Percentiles rank a stretch among this genome's conserved stretches.
These are phyloP conservation scores for Phaeosphaeria sp. DNA, from an alignment of 2,329 filamentous ascomycete genomes.

Conservation along the genomic window DNA sequence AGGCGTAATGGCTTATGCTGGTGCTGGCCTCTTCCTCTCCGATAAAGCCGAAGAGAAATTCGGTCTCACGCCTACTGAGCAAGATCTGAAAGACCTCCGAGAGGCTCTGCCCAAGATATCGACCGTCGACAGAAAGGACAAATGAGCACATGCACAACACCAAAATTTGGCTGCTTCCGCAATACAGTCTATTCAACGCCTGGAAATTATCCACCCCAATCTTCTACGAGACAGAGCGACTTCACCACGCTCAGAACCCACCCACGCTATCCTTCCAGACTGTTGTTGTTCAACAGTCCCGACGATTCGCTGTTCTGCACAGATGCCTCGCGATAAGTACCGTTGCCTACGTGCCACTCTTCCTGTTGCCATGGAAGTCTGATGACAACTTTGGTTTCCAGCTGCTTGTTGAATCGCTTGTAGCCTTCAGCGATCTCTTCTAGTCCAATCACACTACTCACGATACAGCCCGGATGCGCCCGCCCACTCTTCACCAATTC, in stretches of 20 bases:
- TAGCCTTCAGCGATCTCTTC: conserved; percentile 12
- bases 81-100: conserved; percentile 73
- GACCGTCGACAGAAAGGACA: conserved; percentile 28
- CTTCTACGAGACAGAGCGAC: not conserved
- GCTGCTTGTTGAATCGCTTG: conserved; percentile 13
- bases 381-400: conserved; percentile 31
- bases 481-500: not conserved
- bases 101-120: conserved; percentile 67
- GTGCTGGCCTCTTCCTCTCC: conserved; percentile 73
- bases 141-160: conserved; percentile 1
- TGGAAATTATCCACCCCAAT: not conserved
- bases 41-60: conserved; percentile 76
- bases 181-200: not conserved
- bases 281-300: not conserved
- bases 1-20: conserved; percentile 78
- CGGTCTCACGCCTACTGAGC: conserved; percentile 73
- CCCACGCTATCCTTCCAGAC: not conserved
- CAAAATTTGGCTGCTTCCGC: not conserved
- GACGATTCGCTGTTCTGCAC: not conserved
- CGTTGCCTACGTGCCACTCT: not conserved
- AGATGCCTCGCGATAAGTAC: not conserved
- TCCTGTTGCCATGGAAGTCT: not conserved
- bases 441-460: conserved; percentile 14
- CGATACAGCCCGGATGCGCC: conserved; percentile 20
- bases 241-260: not conserved